Evolutionary conservation across 257 asterid species (phyloP), one percentile per base, ranked within the genome.

Genomic region (Salvia rosmarinus): DNA sequence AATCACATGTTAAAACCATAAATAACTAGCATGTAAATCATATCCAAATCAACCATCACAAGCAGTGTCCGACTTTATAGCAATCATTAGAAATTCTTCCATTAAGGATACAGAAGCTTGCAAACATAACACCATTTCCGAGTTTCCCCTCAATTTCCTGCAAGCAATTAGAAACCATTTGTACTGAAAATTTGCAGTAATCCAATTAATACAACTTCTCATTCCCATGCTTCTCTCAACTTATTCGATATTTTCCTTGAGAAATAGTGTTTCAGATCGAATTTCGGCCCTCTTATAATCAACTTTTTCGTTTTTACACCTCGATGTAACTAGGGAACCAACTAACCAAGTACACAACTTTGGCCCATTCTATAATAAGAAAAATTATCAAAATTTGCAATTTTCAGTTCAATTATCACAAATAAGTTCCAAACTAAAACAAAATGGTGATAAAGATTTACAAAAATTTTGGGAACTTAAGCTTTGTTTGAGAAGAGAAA

Each of bases 1-100:
- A 75, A 77, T 58, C 50, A 62, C 52, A 44, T 42, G 11, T 21
- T 50, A 67, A 66, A 37, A 46, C 21, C 47, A 57, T 73, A 73
- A 42, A 77, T 8, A 73, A 62, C 49, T 6, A 11, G 64, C 56
- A 20, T 55, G 16, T 14, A 50, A 60, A 12, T 4, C 20, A 4
- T 28, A 17, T 2, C 16, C 17, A 11, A 4, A 52, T 9, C 66
- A 75, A 50, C 69, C 23, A 57, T 42, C 42, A 4, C 3, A 63
- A 68, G 39, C 21, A 46, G 47, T 5, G 40, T 34, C 19, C 0
- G 14, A 5, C 23, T n/a, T 2, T 57, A 35, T 6, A 20, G 52
- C 75, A n/a, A 40, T 49, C 21, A 19, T 61, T 37, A 43, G 10
- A 58, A 66, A 25, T 8, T 56, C 9, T 25, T 46, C 28, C 10